These are phyloP conservation scores for Crithidia acanthocephali DNA, from an alignment of 208 protist species.

Conservation along the genomic window DNA sequence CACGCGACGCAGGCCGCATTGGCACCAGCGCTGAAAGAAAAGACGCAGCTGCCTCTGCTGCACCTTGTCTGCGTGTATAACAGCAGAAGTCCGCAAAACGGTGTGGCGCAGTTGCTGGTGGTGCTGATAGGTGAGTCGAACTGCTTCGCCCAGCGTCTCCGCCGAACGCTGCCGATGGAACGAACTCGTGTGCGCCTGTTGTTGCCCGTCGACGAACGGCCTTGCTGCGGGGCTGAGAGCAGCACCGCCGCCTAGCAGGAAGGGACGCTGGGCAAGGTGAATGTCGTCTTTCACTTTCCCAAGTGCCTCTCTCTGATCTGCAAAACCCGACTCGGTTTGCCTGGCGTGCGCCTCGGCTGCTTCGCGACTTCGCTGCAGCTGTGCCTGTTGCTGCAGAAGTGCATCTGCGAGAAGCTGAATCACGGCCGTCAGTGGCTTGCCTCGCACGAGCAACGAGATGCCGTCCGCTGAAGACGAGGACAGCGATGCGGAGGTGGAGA, in stretches of 20 bases:
- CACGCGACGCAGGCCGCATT: neutral
- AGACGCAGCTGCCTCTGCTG: neutral
- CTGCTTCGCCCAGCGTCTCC: neutral
- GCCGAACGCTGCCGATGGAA: neutral
- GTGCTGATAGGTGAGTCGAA: neutral
- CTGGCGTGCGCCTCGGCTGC: neutral
- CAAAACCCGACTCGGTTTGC: neutral
- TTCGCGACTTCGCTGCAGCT: neutral
- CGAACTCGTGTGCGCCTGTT: neutral
- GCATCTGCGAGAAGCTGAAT: conserved; percentile 16
- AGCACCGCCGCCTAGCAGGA: neutral
- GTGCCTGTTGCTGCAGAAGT: conserved; percentile 4
- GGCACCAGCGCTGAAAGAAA: neutral
- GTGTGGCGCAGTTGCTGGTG: neutral
- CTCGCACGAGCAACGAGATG: conserved; percentile 11
- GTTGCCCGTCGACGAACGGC: too few species aligned
- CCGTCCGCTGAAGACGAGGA: neutral
- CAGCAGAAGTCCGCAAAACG: neutral
- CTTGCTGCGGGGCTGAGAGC: too few species aligned
- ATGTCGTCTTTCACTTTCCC: conserved; percentile 1
- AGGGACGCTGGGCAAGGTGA: neutral
- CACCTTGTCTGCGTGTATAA: neutral
- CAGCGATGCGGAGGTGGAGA: conserved; percentile 5
- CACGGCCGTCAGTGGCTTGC: neutral
- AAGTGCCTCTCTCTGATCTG: neutral